Conservation (phyloP, 768 basidiomycete species). For the Mycena haematopus region DNA sequence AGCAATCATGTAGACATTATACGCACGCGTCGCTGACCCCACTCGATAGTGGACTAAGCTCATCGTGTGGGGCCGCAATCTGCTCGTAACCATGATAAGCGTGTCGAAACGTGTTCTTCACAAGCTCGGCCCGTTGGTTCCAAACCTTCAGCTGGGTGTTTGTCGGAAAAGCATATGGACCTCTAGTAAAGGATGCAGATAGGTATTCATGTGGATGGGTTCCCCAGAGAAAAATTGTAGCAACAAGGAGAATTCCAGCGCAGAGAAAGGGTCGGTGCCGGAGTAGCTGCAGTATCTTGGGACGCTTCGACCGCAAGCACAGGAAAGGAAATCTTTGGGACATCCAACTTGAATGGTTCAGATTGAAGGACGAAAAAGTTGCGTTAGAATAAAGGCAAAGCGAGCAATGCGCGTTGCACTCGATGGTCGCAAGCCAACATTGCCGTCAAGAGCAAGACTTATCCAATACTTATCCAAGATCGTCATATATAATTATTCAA, state of each 20-base stretch:
- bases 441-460: background rate
- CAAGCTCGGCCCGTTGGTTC: slow-evolving; percentile 58
- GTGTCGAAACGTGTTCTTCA: slow-evolving; percentile 68
- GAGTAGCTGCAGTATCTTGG: slow-evolving; percentile 10
- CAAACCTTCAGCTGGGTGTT: slow-evolving; percentile 46
- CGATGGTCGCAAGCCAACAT: background rate
- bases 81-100: slow-evolving; percentile 71
- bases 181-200: background rate
- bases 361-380: too few relatives aligned
- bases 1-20: background rate
- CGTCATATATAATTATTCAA: background rate
- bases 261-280: slow-evolving; percentile 14
- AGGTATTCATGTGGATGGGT: slow-evolving; percentile 5
- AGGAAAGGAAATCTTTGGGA: background rate
- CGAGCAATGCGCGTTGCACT: background rate
- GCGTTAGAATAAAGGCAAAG: too few relatives aligned
- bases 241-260: slow-evolving; percentile 8
- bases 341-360: slow-evolving; percentile 6
- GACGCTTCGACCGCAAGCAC: slow-evolving; percentile 7
- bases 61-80: slow-evolving; percentile 68
- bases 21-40: slow-evolving; percentile 57
- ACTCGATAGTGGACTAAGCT: slow-evolving; percentile 62
- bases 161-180: slow-evolving; percentile 5
- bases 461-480: background rate
- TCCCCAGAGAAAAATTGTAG: slow-evolving; percentile 3